These are phyloP conservation scores for Vigna trinervia DNA, from an alignment of 306 rosid genomes.

Conservation along the genomic window DNA sequence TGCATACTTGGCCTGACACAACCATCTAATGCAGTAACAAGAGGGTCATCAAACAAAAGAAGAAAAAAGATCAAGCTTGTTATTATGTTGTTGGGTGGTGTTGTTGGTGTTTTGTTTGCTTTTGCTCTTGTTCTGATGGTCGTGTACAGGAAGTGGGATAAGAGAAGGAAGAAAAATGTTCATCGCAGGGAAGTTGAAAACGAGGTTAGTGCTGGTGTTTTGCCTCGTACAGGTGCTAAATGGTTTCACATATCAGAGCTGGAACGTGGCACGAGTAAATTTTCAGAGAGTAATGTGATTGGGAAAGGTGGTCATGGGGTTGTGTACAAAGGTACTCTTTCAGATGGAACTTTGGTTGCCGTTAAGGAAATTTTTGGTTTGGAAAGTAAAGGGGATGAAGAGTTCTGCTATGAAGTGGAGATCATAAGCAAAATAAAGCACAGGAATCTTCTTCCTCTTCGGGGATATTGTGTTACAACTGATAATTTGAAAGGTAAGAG, in stretches of 20 bases:
- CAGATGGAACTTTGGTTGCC: conserved; percentile 55
- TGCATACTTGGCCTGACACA: conserved; percentile 64
- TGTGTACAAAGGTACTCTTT: conserved; percentile 75
- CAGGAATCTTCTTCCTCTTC: conserved; percentile 72
- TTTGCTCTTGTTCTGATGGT: conserved; percentile 39
- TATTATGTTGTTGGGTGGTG: conserved; percentile 60
- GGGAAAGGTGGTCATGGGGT: conserved; percentile 83
- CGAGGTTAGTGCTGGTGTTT: conserved; percentile 56
- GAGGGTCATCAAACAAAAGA: conserved; percentile 26
- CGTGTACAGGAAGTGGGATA: conserved; percentile 53
- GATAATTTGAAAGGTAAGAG: conserved; percentile 64
- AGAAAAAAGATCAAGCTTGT: conserved; percentile 47
- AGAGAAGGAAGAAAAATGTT: conserved; percentile 47
- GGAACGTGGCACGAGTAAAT: conserved; percentile 69
- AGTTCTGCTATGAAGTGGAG: conserved; percentile 77
- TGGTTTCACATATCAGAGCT: conserved; percentile 77
- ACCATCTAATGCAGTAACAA: background rate
- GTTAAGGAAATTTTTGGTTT: conserved; percentile 65
- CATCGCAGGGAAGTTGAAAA: conserved; percentile 55
- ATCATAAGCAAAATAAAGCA: conserved; percentile 83
- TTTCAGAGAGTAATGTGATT: conserved; percentile 65
- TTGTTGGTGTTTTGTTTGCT: conserved; percentile 52
- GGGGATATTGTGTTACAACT: conserved; percentile 80
- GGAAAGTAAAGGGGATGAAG: conserved; percentile 75
- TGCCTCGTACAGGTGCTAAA: conserved; percentile 68